Evolutionary conservation across 2,329 filamentous ascomycete species (phyloP), one percentile per base, ranked within the genome.

Genomic region (Colletotrichum limetticola): DNA sequence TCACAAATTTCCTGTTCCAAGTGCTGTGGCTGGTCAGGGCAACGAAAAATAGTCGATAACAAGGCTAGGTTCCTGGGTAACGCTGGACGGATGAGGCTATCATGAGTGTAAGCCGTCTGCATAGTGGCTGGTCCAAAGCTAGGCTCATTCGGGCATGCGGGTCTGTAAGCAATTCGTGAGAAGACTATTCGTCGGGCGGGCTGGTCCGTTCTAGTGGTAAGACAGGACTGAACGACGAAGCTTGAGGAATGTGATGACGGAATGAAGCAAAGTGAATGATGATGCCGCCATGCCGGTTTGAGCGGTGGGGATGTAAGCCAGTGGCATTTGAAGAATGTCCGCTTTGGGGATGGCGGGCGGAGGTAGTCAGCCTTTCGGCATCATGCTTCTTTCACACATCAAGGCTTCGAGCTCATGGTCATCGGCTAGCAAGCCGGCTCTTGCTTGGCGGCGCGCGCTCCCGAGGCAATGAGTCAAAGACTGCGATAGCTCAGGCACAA

Each of bases 31-130:
- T 52, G 19, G 42, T 28, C 16, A 4, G 5, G 14, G 4, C 16
- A 42, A 19, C 14, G 3, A 62, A 26, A 14, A 26, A 28, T 5
- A 26, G 5, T 8, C 9, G 16, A 24, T 62, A 2, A 14, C 11
- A 16, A 35, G 5, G 19, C 6, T 6, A 19, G n/a, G 6, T 28
- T 28, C n/a, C 14, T 37, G 19, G 12, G 19, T 19, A 30, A 12
- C 4, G 32, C 19, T 53, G 35, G 53, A 60, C 66, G 66, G 60
- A 72, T 69, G 70, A 70, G 28, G 66, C 60, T 8, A 70, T 72
- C 66, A 22, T 22, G 60, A 46, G 32, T 69, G 66, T 70, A 72
- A 61, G 66, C 66, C 59, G 16, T 55, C 66, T 56, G 55, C 60
- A 70, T 46, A 14, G 19, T 37, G n/a, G n/a, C 58, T 35, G 46